Evolutionary conservation across 2,329 filamentous ascomycete genomes (phyloP).

Genomic region (Stromatinia cepivora): DNA sequence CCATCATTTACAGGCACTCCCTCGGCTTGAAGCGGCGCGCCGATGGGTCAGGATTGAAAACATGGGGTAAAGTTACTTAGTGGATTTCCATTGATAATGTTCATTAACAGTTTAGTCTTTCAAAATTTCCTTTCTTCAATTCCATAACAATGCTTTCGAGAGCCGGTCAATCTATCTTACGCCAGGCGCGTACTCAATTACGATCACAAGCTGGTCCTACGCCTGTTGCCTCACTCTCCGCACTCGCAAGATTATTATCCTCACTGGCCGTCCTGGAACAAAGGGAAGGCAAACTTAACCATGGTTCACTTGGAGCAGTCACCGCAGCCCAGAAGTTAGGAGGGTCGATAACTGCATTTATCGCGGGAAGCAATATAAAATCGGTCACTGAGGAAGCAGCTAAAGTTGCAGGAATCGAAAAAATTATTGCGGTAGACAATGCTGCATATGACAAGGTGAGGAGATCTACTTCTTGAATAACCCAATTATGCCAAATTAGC

Average conservation of each 20-base stretch:
- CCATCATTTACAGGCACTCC: constrained; percentile 1
- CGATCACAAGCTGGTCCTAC: constrained; percentile 43
- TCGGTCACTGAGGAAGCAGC: constrained; percentile 77
- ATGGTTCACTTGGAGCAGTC: constrained; percentile 79
- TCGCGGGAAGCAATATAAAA: constrained; percentile 80
- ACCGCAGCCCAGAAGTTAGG: constrained; percentile 85
- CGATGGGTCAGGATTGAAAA: constrained; percentile 12
- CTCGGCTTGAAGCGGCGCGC: constrained; percentile 21
- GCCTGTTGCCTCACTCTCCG: constrained; percentile 47
- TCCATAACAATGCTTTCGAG: constrained; percentile 40
- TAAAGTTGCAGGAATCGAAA: constrained; percentile 87
- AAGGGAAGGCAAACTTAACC: constrained; percentile 81
- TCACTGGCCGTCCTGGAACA: constrained; percentile 93
- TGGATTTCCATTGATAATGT: constrained; percentile 13
- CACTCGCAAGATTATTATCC: constrained; percentile 71
- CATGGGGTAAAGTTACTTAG: constrained; percentile 13
- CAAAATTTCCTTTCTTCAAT: constrained; percentile 17
- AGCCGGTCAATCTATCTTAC: constrained; percentile 35
- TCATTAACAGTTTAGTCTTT: constrained; percentile 22
- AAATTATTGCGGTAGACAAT: constrained; percentile 87
- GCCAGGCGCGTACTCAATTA: constrained; percentile 45
- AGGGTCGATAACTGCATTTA: constrained; percentile 79
- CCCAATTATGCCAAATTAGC: neutral
- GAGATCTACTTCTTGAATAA: neutral
- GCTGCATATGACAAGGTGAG: constrained; percentile 84